Percentiles rank a stretch among this genome's conserved stretches.
Conservation (phyloP, 371 early-diverging fungal species). For the Mucor piriformis region DNA sequence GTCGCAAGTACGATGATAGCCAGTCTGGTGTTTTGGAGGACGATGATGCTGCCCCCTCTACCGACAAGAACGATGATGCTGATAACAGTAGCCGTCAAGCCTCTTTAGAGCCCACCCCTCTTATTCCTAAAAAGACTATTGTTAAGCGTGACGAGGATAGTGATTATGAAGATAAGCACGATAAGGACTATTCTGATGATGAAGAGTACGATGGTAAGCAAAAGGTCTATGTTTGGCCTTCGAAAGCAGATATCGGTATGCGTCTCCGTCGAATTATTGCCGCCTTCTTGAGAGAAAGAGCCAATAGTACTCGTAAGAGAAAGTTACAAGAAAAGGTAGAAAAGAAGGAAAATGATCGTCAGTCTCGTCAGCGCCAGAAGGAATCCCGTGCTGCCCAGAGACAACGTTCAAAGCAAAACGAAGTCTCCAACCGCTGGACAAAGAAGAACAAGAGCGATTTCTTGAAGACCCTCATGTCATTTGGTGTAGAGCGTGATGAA, state of each 20-base stretch:
- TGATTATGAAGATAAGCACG: slow-evolving; percentile 21
- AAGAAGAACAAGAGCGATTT: slow-evolving; percentile 76
- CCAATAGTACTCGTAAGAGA: slow-evolving; percentile 40
- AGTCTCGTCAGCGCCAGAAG: slow-evolving; percentile 47
- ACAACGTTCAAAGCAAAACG: slow-evolving; percentile 44
- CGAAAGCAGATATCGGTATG: slow-evolving; percentile 72
- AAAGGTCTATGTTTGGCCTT: slow-evolving; percentile 57
- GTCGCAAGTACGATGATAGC: slow-evolving; percentile 51
- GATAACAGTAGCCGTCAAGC: slow-evolving; percentile 21
- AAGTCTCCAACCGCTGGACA: slow-evolving; percentile 62
- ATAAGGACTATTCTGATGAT: slow-evolving; percentile 12
- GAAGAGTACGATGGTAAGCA: slow-evolving; percentile 33
- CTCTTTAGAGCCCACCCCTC: slow-evolving; percentile 1
- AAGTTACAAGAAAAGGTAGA: slow-evolving; percentile 53
- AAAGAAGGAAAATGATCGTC: slow-evolving; percentile 39
- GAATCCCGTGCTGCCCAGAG: slow-evolving; percentile 53
- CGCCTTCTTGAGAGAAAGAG: slow-evolving; percentile 63
- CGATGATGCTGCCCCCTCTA: slow-evolving; percentile 25
- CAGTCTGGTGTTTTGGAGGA: slow-evolving; percentile 39
- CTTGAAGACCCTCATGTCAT: slow-evolving; percentile 69
- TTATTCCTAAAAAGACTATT: slow-evolving; percentile 2
- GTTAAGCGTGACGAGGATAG: slow-evolving; percentile 21
- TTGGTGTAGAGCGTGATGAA: slow-evolving; percentile 61
- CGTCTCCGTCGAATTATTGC: slow-evolving; percentile 71
- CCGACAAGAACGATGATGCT: slow-evolving; percentile 26